These are phyloP conservation scores for Pleurotus djamor DNA, from an alignment of 768 basidiomycete species.

Conservation along the genomic window DNA sequence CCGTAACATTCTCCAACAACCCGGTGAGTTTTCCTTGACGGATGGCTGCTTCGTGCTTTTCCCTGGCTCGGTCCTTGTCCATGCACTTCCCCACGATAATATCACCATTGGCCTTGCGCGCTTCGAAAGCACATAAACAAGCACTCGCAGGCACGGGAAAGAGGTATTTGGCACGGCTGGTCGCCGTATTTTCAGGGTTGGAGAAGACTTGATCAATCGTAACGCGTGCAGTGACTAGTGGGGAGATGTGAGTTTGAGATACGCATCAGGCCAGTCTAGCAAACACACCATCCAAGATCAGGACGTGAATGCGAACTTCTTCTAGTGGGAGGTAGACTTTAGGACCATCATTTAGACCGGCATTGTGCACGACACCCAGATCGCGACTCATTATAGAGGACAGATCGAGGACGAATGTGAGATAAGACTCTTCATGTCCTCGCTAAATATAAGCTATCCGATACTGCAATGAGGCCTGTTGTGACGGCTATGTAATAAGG, in stretches of 20 bases:
- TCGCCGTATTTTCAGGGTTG: conserved; percentile 33
- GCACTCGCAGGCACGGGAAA: conserved; percentile 59
- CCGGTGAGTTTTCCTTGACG: conserved; percentile 37
- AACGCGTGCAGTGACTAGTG: conserved; percentile 41
- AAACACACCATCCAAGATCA: conserved; percentile 40
- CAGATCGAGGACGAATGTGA: not conserved
- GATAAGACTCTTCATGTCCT: not conserved
- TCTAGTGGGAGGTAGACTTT: conserved; percentile 36
- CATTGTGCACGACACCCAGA: conserved; percentile 28
- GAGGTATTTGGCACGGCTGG: conserved; percentile 47
- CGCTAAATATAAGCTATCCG: not conserved
- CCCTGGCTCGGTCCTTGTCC: conserved; percentile 41
- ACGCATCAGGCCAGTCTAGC: not conserved
- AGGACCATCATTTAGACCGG: conserved; percentile 15
- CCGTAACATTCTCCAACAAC: conserved; percentile 45
- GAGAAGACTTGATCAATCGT: conserved; percentile 36
- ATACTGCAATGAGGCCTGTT: not conserved
- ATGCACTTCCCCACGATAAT: conserved; percentile 43
- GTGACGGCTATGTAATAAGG: not conserved
- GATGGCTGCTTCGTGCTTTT: conserved; percentile 37
- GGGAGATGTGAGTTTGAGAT: not conserved
- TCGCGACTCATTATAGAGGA: conserved; percentile 9
- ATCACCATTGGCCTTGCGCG: conserved; percentile 41
- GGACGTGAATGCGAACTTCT: conserved; percentile 33
- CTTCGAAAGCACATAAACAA: conserved; percentile 53